Base-by-base conservation (phyloP, 2,329 filamentous ascomycete genomes). In the Penicillium carneum region DNA sequence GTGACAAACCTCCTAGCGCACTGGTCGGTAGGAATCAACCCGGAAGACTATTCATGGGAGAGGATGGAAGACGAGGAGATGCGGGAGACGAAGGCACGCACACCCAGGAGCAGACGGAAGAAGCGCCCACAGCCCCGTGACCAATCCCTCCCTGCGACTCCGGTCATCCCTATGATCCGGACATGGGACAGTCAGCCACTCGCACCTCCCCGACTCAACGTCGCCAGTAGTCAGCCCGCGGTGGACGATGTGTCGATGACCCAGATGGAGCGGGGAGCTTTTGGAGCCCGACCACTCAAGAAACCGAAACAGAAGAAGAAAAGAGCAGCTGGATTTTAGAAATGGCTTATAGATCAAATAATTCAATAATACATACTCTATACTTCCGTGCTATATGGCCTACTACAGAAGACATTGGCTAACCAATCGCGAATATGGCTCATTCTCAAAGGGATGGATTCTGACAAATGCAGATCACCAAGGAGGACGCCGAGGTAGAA, bases 291-390 rank as follows among this genome's bases (percentile, higher is more conserved):
- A 20, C 71, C 78, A 55, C 64, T 68, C 18, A 70, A 53, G 23
- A 72, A 70, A 50, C 75, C 70, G n/a, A 79, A 76, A 66, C 77
- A 70, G 62, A 80, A 77, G 65, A 80, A 79, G 66, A 74, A 76
- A 62, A 68, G 78, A 54, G 71, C 75, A 20, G 78, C 77, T 31
- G 78, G 78, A 12, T 80, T 80, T 62, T 80, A 73, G 69, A 26
- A 42, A 6, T 33, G 26, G 26, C 18, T 29, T 26, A 4, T 33
- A 58, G 20, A 42, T 38, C 14, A 6, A 36, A 26, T n/a, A 46
- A 36, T 29, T 8, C 20, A 16, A 31, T 39, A 49, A 39, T 49
- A 41, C 20, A 26, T 38, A 38, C 8, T 6, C 36, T 36, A 34
- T 36, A 16, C 14, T 26, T 14, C 36, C 14, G 10, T 14, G 16